Evolutionary conservation across 2,329 filamentous ascomycete genomes (phyloP).

Genomic region (Mycosphaerella sp.): DNA sequence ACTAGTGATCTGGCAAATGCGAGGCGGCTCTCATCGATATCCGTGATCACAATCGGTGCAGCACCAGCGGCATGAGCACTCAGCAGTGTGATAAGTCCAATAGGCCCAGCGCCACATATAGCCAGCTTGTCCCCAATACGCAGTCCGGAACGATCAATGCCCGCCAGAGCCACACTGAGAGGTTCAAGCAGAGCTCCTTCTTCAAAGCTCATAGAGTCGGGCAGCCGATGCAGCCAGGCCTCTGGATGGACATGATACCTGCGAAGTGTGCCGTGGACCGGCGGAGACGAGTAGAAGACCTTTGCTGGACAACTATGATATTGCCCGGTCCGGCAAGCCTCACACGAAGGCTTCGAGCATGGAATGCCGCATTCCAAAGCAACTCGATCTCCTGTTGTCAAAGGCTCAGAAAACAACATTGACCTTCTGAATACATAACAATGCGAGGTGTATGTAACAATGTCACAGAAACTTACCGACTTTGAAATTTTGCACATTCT

Average conservation of each 20-base stretch:
- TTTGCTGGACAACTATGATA: conserved; percentile 31
- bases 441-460: neutral
- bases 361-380: conserved; percentile 33
- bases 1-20: conserved; percentile 35
- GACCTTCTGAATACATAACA: neutral
- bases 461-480: conserved; percentile 20
- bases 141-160: conserved; percentile 38
- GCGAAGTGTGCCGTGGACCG: conserved; percentile 29
- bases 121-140: conserved; percentile 37
- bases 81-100: conserved; percentile 38
- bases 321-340: conserved; percentile 27
- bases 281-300: conserved; percentile 31
- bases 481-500: conserved; percentile 22
- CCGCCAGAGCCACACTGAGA: conserved; percentile 44
- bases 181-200: conserved; percentile 47
- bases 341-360: conserved; percentile 29
- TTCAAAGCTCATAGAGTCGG: conserved; percentile 36
- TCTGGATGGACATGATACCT: conserved; percentile 31
- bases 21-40: conserved; percentile 39
- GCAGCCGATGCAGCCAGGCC: conserved; percentile 34
- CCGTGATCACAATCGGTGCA: conserved; percentile 41
- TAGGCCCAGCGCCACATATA: conserved; percentile 36
- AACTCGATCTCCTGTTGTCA: conserved; percentile 27
- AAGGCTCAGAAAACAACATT: neutral
- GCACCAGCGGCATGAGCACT: conserved; percentile 43